Evolutionary conservation across 1,284 basidiomycete species (phyloP), one percentile per base, ranked within the genome.

Genomic region (Mycosarcoma mackinlayi): DNA sequence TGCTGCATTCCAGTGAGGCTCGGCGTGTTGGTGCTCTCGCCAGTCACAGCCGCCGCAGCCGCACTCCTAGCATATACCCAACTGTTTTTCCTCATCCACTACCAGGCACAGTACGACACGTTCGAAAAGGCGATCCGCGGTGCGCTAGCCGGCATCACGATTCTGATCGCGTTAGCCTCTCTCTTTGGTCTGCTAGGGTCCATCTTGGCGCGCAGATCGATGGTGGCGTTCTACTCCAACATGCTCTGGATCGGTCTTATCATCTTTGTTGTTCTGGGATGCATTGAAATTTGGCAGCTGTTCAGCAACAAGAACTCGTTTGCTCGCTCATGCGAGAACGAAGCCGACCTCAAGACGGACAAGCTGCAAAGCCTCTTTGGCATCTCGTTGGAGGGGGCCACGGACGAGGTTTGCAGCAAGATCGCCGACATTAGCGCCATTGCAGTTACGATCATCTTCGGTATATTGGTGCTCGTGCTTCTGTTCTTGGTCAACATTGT

Each of bases 1-100:
- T 65, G 62, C 28, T 65, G 62, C 28, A 59, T 65, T n/a, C 62
- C 62, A 1, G 55, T 53, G 0, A 49, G 62, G 10, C 55, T 65
- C 3, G 62, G 62, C 16, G 62, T 65, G 11, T 30, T 58, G 27
- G 28, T 65, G n/a, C 55, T 65, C 4, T 38, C 55, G 1, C 55
- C 62, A 1, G 25, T 59, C 6, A 58, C 50, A 11, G 46, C 55
- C 16, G 27, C 45, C 4, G 37, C 21, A n/a, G 44, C 62, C 3
- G 33, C 50, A 14, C 33, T 65, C 14, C 35, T 58, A 7, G 54
- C 55, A 1, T 65, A 65, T 18, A 53, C 55, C 0, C 55, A 65
- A 24, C 49, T 65, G 4, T 65, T 37, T 31, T 51, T 54, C 3
- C 55, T 65, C 38, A 37, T 65, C 50, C 42, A 54, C 46, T 49